phyloP scores from a whole-genome alignment of 768 basidiomycete species.

The Fomitopsis serialis region DNA sequence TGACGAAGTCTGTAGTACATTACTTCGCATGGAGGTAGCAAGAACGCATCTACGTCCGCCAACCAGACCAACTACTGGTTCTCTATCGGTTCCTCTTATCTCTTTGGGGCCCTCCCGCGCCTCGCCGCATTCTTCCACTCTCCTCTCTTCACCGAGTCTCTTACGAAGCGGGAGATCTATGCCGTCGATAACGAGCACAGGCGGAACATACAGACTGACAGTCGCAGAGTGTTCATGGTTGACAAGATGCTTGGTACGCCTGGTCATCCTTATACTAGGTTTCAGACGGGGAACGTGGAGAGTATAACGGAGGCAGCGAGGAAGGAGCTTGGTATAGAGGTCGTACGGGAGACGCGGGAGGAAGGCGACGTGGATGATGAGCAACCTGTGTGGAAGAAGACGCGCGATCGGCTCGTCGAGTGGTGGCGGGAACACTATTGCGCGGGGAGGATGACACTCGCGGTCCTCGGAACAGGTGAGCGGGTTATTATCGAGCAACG shows the following conservation, averaged over 20 bases:
- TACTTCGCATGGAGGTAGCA: conserved; percentile 36
- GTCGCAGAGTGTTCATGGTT: conserved; percentile 45
- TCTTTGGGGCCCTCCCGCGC: conserved; percentile 32
- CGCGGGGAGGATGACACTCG: conserved; percentile 32
- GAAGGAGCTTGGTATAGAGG: conserved; percentile 9
- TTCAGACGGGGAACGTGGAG: conserved; percentile 42
- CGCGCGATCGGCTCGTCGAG: conserved; percentile 25
- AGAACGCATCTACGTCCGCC: conserved; percentile 49
- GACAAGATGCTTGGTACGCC: conserved; percentile 34
- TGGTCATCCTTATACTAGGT: conserved; percentile 40
- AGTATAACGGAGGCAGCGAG: conserved; percentile 19
- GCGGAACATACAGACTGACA: conserved; percentile 46
- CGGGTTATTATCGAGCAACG: conserved; percentile 10
- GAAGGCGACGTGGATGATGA: conserved; percentile 26
- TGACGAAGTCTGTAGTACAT: conserved; percentile 17
- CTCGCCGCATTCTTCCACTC: conserved; percentile 44
- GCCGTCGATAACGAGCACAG: conserved; percentile 55
- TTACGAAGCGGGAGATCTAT: conserved; percentile 43
- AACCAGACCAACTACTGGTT: conserved; percentile 41
- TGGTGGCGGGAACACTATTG: conserved; percentile 35
- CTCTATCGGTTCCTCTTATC: conserved; percentile 19
- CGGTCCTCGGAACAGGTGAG: conserved; percentile 30
- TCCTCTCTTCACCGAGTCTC: conserved; percentile 40
- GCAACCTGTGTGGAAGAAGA: conserved; percentile 32
- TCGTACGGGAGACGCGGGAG: neutral